phyloP scores from a whole-genome alignment of 768 basidiomycete genomes.

The Termitomyces eurrhizus region DNA sequence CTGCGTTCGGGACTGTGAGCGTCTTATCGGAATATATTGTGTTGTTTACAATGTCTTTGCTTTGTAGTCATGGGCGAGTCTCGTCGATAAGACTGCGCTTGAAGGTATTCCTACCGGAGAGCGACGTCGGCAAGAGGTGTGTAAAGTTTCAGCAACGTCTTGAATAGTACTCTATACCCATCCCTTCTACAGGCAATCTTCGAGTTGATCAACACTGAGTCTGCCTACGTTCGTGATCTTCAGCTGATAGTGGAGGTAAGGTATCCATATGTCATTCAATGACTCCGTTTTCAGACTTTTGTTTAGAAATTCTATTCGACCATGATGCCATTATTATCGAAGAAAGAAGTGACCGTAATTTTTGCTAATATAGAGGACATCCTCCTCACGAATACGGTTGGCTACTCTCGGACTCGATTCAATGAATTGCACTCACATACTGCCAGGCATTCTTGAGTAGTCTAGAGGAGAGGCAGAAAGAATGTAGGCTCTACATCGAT shows the following conservation, averaged over 20 bases:
- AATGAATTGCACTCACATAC: not conserved
- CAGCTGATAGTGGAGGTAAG: slow-evolving; percentile 88
- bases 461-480: slow-evolving; percentile 88
- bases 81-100: slow-evolving; percentile 81
- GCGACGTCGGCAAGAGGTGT: slow-evolving; percentile 83
- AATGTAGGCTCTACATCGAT: slow-evolving; percentile 89
- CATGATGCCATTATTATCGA: slow-evolving; percentile 57
- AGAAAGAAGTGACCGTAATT: slow-evolving; percentile 74
- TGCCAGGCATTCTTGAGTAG: slow-evolving; percentile 75
- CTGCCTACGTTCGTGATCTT: slow-evolving; percentile 84
- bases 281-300: slow-evolving; percentile 3
- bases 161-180: not conserved
- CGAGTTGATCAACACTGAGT: slow-evolving; percentile 90
- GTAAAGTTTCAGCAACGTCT: not conserved
- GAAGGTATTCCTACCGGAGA: slow-evolving; percentile 77
- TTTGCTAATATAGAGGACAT: slow-evolving; percentile 96
- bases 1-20: slow-evolving; percentile 65
- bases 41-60: not conserved
- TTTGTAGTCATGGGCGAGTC: slow-evolving; percentile 83
- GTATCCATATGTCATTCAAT: not conserved
- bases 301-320: slow-evolving; percentile 80
- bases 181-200: slow-evolving; percentile 69
- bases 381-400: slow-evolving; percentile 80
- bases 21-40: slow-evolving; percentile 12
- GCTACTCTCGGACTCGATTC: slow-evolving; percentile 14